Conservation (phyloP, 805 yeast genomes). For the Priceomyces medius region DNA sequence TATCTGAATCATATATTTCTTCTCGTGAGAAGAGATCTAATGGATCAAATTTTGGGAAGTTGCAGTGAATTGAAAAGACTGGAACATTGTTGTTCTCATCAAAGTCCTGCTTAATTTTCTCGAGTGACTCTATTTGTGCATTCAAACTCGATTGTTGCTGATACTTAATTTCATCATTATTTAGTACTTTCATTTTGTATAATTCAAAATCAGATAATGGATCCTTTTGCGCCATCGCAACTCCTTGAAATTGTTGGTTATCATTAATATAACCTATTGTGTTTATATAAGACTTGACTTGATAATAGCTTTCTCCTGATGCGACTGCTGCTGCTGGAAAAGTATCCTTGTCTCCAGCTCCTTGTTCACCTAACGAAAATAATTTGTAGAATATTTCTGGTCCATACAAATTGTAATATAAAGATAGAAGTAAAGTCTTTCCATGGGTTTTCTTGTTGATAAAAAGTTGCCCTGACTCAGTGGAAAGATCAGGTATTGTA, state of each 20-base stretch:
- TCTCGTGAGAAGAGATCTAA: slow-evolving; percentile 19
- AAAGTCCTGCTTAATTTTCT: slow-evolving; percentile 19
- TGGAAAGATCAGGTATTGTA: slow-evolving; percentile 64
- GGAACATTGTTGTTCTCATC: slow-evolving; percentile 18
- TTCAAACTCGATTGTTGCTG: slow-evolving; percentile 13
- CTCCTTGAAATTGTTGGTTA: slow-evolving; percentile 29
- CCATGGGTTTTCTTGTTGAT: slow-evolving; percentile 59
- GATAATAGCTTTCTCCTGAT: slow-evolving; percentile 35
- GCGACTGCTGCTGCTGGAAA: slow-evolving; percentile 36
- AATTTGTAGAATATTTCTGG: slow-evolving; percentile 59
- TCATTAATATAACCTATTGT: slow-evolving; percentile 31
- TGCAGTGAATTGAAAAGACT: slow-evolving; percentile 33
- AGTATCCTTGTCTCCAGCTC: slow-evolving; percentile 40
- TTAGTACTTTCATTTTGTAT: slow-evolving; percentile 1
- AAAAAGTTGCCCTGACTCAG: slow-evolving; percentile 68
- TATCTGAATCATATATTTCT: slow-evolving; percentile 25
- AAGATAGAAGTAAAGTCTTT: slow-evolving; percentile 53
- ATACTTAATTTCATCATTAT: slow-evolving; percentile 2
- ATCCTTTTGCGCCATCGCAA: slow-evolving; percentile 36
- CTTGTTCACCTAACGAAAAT: slow-evolving; percentile 52
- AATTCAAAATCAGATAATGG: slow-evolving; percentile 15
- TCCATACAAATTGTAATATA: slow-evolving; percentile 67
- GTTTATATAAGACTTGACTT: slow-evolving; percentile 39
- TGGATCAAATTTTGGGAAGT: slow-evolving; percentile 38
- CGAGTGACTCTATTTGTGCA: slow-evolving; percentile 24